phyloP scores from a whole-genome alignment of 176 grass and related monocot species.

The Bothriochloa decipiens region DNA sequence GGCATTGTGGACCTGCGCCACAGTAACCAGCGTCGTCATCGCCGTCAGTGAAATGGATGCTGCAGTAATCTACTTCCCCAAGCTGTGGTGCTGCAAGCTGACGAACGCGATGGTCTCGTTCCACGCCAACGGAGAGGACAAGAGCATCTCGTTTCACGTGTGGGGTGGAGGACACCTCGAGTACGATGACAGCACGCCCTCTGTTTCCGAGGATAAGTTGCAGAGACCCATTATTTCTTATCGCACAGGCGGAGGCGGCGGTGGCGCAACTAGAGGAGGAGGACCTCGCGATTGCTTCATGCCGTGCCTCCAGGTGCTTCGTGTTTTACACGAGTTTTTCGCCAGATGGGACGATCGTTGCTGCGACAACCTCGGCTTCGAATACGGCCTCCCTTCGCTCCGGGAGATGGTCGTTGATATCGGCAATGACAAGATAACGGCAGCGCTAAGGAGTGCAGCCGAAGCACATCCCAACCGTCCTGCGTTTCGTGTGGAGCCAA shows the following conservation, averaged over 20 bases:
- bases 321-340: too few relatives aligned
- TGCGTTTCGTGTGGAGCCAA: too few relatives aligned
- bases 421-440: too few relatives aligned
- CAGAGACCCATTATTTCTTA: too few relatives aligned
- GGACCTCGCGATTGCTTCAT: not conserved
- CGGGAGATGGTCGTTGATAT: not conserved
- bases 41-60: not conserved
- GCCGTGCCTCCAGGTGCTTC: not conserved
- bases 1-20: fast-evolving
- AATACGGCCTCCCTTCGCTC: not conserved
- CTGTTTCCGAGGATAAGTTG: not conserved
- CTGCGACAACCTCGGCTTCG: not conserved
- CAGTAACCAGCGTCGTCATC: not conserved
- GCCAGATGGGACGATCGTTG: too few relatives aligned
- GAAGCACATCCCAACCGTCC: too few relatives aligned
- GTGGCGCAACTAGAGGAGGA: not conserved
- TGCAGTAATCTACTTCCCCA: not conserved
- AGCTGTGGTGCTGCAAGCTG: not conserved
- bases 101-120: not conserved
- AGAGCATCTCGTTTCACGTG: not conserved
- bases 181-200: not conserved
- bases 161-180: not conserved
- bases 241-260: too few relatives aligned
- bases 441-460: too few relatives aligned
- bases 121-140: not conserved